Evolutionary conservation across 257 asterid species (phyloP).

Genomic region (Nicotiana attenuata): DNA sequence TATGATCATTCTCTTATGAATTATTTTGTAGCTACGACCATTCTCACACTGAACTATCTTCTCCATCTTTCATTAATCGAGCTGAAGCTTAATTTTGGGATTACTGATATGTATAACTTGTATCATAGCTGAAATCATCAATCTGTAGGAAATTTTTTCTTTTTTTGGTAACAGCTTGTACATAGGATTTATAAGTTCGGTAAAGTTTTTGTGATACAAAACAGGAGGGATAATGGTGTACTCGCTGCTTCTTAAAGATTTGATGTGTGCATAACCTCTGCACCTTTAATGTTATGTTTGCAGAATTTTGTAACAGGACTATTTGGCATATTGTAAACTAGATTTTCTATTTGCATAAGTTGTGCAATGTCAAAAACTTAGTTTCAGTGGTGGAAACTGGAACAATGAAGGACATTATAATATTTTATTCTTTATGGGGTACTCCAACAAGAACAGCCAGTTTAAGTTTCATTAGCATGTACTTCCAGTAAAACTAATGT

Average conservation of each 20-base stretch:
- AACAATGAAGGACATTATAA: too few relatives aligned
- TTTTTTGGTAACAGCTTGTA: not conserved
- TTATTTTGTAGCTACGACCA: constrained; percentile 34
- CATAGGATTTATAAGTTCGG: not conserved
- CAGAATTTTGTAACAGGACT: not conserved
- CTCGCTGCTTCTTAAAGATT: not conserved
- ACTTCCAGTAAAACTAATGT: too few relatives aligned
- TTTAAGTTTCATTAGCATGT: too few relatives aligned
- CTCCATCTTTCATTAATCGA: not conserved
- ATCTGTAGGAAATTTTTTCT: not conserved
- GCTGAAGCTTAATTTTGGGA: not conserved
- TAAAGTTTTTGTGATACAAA: not conserved
- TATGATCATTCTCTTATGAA: too few relatives aligned
- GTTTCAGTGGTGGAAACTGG: too few relatives aligned
- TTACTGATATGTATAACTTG: not conserved
- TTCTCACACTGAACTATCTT: constrained; percentile 6
- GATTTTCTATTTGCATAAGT: not conserved
- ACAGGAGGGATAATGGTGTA: not conserved
- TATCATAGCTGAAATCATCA: not conserved
- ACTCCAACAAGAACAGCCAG: constrained; percentile 52
- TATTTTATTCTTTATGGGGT: constrained; percentile 43
- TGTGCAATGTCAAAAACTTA: not conserved
- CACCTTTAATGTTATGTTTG: not conserved
- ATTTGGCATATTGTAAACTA: not conserved
- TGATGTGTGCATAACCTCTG: not conserved